Conservation (phyloP, 108 stramenopile genomes). For the Cyclotella baltica region DNA sequence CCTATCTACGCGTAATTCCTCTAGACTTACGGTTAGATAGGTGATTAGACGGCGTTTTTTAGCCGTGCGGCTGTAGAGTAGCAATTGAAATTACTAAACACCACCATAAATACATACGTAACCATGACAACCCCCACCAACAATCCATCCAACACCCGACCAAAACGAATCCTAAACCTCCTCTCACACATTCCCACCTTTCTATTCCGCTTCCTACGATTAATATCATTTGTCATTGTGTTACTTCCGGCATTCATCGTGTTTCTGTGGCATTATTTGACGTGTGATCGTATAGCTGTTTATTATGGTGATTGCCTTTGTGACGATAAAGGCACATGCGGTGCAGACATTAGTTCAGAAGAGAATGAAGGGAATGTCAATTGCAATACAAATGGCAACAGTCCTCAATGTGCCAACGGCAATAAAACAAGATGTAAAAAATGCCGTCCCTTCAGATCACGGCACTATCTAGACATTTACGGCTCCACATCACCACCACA, state of each 20-base stretch:
- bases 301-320: slow-evolving; percentile 36
- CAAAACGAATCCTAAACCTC: slow-evolving; percentile 10
- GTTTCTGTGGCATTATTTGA: slow-evolving; percentile 69
- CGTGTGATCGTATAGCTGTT: slow-evolving; percentile 50
- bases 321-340: slow-evolving; percentile 22
- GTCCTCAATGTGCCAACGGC: not conserved
- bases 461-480: slow-evolving; percentile 52
- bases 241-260: slow-evolving; percentile 62
- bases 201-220: slow-evolving; percentile 42
- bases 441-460: slow-evolving; percentile 6
- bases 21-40: no score
- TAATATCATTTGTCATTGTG: slow-evolving; percentile 54
- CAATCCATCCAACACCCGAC: slow-evolving; percentile 15
- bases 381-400: not conserved
- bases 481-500: slow-evolving; percentile 22
- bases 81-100: no score
- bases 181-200: slow-evolving; percentile 32
- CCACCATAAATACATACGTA: no score
- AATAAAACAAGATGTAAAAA: not conserved
- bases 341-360: slow-evolving; percentile 4
- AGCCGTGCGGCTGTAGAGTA: no score
- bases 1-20: no score
- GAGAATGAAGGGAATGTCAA: not conserved
- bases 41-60: no score
- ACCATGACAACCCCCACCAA: no score